phyloP scores from a whole-genome alignment of 2,329 filamentous ascomycete genomes.

The Sporothrix globosa region DNA sequence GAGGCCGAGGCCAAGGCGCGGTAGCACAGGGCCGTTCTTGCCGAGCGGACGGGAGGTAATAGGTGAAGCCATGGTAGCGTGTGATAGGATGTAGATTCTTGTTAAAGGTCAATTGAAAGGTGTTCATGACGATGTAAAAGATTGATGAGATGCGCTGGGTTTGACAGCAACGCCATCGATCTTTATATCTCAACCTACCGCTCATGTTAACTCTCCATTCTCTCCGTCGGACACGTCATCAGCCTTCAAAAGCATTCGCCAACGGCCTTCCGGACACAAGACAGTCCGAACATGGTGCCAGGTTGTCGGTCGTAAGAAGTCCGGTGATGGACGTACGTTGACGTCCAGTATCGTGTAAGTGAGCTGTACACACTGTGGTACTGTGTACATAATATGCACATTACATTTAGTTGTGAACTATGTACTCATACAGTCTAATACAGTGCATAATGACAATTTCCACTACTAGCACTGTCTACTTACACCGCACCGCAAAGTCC shows the following conservation, averaged over 20 bases:
- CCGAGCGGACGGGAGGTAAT: constrained; percentile 10
- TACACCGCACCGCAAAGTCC: constrained; percentile 19
- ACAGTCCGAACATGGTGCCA: background rate
- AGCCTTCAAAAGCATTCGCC: too few species aligned
- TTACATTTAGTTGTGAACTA: background rate
- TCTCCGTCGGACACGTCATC: background rate
- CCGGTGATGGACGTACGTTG: background rate
- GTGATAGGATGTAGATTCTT: background rate
- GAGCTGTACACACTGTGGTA: background rate
- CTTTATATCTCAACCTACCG: background rate
- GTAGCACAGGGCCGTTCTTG: constrained; percentile 25
- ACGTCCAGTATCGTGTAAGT: background rate
- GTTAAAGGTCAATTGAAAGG: background rate
- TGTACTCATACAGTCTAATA: background rate
- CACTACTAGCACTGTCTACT: background rate
- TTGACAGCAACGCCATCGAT: background rate
- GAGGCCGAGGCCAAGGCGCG: constrained; percentile 49
- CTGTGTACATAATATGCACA: background rate
- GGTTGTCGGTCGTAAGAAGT: constrained; percentile 9
- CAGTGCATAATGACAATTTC: background rate
- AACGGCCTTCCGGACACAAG: background rate
- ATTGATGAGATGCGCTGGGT: too few species aligned
- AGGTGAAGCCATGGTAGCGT: background rate
- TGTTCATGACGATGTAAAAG: background rate
- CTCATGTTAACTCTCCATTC: too few species aligned